phyloP scores from a whole-genome alignment of 108 stramenopile species.

The Pseudonitzschia delicatissima region DNA sequence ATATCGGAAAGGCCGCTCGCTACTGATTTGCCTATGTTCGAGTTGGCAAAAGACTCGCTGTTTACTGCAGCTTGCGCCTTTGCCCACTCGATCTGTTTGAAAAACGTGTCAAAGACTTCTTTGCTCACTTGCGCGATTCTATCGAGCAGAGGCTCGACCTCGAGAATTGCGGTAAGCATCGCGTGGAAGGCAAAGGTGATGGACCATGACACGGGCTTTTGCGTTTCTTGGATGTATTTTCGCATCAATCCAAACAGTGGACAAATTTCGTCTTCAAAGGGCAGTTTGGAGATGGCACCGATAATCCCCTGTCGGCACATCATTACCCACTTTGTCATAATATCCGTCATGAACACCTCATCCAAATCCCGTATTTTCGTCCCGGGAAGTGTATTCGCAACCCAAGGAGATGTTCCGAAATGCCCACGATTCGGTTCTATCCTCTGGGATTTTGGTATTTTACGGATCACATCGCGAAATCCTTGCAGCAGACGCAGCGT shows the following conservation, averaged over 20 bases:
- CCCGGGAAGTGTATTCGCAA: not conserved
- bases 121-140: constrained; percentile 20
- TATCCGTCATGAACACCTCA: constrained; percentile 47
- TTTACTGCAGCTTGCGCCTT: not conserved
- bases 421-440: not conserved
- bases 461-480: constrained; percentile 30
- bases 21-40: no score
- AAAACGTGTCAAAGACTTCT: constrained; percentile 20
- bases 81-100: constrained; percentile 21
- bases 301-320: constrained; percentile 39
- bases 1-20: constrained; percentile 11
- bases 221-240: constrained; percentile 33
- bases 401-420: constrained; percentile 28
- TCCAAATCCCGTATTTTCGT: constrained; percentile 41
- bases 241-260: constrained; percentile 27
- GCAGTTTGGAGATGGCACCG: constrained; percentile 25
- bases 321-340: constrained; percentile 28
- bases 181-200: constrained; percentile 48
- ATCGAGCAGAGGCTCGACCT: constrained; percentile 12
- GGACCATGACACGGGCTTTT: constrained; percentile 40
- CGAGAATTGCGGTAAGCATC: constrained; percentile 43
- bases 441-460: not conserved
- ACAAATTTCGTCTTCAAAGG: constrained; percentile 21
- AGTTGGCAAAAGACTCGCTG: not conserved
- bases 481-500: constrained; percentile 43